Conservation (phyloP, 805 yeast genomes). For the Suhomyces sp. region DNA sequence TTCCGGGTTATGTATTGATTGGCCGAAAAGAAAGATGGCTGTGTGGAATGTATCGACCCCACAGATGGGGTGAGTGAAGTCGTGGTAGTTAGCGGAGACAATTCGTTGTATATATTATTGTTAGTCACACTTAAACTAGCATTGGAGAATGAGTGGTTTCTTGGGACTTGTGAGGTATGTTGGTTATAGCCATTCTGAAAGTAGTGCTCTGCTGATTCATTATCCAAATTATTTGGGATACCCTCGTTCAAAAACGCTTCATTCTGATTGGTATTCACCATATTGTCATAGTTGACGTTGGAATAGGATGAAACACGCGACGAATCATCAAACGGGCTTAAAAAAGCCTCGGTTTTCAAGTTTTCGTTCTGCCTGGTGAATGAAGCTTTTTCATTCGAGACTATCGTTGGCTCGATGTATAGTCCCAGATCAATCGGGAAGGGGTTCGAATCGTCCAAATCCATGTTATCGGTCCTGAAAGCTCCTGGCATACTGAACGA, state of each 20-base stretch:
- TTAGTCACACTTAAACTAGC: constrained; percentile 6
- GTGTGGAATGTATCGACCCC: constrained; percentile 39
- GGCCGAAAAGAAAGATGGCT: constrained; percentile 43
- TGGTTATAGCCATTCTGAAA: neutral
- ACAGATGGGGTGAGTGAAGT: constrained; percentile 42
- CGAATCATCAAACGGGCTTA: constrained; percentile 1
- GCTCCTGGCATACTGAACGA: constrained; percentile 29
- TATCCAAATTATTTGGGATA: constrained; percentile 6
- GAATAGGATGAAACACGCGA: constrained; percentile 2
- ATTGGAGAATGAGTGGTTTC: constrained; percentile 9
- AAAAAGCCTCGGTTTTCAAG: neutral
- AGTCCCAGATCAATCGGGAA: constrained; percentile 33
- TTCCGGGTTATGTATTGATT: constrained; percentile 38
- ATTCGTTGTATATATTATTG: constrained; percentile 18
- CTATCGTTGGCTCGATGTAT: neutral
- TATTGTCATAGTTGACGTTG: constrained; percentile 2
- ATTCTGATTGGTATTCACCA: neutral
- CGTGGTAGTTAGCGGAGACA: constrained; percentile 43
- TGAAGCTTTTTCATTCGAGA: neutral
- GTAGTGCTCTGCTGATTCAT: neutral
- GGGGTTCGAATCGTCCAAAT: constrained; percentile 36
- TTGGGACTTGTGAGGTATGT: constrained; percentile 4
- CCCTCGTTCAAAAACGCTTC: constrained; percentile 13
- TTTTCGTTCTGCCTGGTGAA: neutral
- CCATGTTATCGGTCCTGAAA: constrained; percentile 27